Percentiles rank a stretch among this genome's conserved stretches.
Conservation (phyloP, 306 rosid genomes). For the Trifolium pratense region DNA sequence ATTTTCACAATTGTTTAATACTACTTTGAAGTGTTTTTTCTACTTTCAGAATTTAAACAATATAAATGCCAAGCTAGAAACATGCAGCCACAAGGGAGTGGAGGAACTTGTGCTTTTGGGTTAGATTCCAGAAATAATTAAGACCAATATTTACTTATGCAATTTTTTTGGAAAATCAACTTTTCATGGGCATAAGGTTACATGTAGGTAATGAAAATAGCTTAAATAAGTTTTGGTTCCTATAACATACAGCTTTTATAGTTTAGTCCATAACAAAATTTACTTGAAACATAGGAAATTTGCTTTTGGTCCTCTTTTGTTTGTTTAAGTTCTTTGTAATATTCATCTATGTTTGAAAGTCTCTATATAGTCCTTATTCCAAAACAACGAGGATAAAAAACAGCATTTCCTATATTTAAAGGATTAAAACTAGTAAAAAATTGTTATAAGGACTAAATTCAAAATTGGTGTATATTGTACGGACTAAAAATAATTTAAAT, state of each 20-base stretch:
- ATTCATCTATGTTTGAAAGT: too few relatives aligned
- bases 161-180: neutral
- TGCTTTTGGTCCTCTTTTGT: neutral
- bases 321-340: neutral
- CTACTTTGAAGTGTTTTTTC: neutral
- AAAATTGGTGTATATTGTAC: neutral
- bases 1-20: too few relatives aligned
- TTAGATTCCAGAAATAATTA: neutral
- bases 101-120: neutral
- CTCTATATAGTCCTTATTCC: too few relatives aligned
- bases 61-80: neutral
- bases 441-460: neutral
- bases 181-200: neutral
- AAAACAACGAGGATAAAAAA: too few relatives aligned
- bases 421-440: neutral
- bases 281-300: neutral
- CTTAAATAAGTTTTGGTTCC: too few relatives aligned
- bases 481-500: neutral
- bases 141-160: neutral
- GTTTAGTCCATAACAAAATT: neutral
- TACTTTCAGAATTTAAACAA: neutral
- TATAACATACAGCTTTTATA: neutral
- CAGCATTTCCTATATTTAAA: too few relatives aligned
- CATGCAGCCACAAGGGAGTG: neutral
- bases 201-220: neutral